phyloP scores from a whole-genome alignment of 164 flowering plant genomes.

The Litsea cubeba region DNA sequence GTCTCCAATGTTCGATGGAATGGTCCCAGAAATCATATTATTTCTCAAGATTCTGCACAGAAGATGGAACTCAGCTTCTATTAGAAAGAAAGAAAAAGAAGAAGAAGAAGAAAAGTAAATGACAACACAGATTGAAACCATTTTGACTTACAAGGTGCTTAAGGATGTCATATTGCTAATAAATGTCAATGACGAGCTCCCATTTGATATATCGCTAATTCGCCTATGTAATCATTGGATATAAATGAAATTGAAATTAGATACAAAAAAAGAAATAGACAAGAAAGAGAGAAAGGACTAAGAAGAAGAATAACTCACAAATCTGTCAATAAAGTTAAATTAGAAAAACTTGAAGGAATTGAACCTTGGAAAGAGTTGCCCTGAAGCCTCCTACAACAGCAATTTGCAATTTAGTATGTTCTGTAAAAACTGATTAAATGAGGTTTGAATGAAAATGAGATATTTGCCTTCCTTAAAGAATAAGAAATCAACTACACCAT shows the following conservation, averaged over 20 bases:
- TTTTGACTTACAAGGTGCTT: constrained; percentile 24
- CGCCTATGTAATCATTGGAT: constrained; percentile 35
- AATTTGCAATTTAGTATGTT: neutral
- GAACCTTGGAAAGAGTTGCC: constrained; percentile 77
- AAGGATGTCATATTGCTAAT: constrained; percentile 30
- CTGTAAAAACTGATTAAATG: neutral
- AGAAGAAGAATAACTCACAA: constrained; percentile 39
- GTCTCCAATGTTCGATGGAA: constrained; percentile 33
- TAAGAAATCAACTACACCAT: neutral
- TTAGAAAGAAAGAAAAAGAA: neutral
- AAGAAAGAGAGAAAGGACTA: neutral
- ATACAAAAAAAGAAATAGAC: too few species aligned
- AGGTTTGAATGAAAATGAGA: neutral
- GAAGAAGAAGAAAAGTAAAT: neutral
- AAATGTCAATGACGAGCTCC: constrained; percentile 45
- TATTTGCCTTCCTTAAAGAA: neutral
- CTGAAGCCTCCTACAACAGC: constrained; percentile 49
- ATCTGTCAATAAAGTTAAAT: constrained; percentile 45
- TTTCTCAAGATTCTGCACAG: constrained; percentile 22
- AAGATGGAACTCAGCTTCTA: neutral
- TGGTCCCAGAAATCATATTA: constrained; percentile 23
- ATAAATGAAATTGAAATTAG: neutral
- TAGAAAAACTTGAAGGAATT: constrained; percentile 57
- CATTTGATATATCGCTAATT: constrained; percentile 60
- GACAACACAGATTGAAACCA: neutral